A percentile compares a stretch with the other conserved stretches of the same genome.
These are phyloP conservation scores for Pseudonectria foliicola DNA, from an alignment of 2,329 filamentous ascomycete species.

Conservation along the genomic window DNA sequence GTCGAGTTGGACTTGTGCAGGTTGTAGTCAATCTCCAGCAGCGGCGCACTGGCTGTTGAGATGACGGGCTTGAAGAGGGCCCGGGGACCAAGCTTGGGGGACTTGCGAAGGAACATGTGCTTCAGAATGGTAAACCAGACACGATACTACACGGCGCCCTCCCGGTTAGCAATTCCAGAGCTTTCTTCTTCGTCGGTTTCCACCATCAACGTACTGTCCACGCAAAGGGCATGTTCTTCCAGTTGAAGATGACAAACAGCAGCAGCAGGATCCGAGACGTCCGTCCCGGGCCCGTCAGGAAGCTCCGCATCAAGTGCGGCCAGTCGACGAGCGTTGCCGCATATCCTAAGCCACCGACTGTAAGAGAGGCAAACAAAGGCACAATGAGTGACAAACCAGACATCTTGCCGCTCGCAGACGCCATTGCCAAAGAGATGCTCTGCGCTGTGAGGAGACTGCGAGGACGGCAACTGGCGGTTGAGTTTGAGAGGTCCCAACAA, in stretches of 20 bases:
- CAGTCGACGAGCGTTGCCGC: conserved; percentile 40
- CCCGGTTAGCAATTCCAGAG: too few relatives aligned
- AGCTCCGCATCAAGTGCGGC: conserved; percentile 30
- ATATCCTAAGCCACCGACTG: conserved; percentile 38
- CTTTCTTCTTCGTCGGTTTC: too few relatives aligned
- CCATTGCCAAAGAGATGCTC: conserved; percentile 15
- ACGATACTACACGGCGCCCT: conserved; percentile 38
- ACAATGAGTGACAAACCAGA: conserved; percentile 26
- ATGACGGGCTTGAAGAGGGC: conserved; percentile 69
- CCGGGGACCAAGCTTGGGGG: conserved; percentile 45
- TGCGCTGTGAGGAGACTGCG: too few relatives aligned
- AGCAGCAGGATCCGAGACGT: conserved; percentile 46
- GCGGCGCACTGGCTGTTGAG: conserved; percentile 57
- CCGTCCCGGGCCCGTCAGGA: conserved; percentile 48
- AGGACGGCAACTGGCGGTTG: too few relatives aligned
- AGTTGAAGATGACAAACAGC: conserved; percentile 54
- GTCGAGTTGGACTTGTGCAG: conserved; percentile 77
- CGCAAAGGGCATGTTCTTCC: conserved; percentile 66
- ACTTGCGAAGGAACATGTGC: conserved; percentile 45
- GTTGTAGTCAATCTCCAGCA: conserved; percentile 82
- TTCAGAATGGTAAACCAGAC: conserved; percentile 50
- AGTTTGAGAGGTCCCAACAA: too few relatives aligned
- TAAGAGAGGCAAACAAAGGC: conserved; percentile 36
- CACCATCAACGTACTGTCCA: conserved; percentile 58
- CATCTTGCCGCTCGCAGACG: conserved; percentile 27